phyloP scores from a whole-genome alignment of 2,329 filamentous ascomycete species.

The Aspergillus unguis region DNA sequence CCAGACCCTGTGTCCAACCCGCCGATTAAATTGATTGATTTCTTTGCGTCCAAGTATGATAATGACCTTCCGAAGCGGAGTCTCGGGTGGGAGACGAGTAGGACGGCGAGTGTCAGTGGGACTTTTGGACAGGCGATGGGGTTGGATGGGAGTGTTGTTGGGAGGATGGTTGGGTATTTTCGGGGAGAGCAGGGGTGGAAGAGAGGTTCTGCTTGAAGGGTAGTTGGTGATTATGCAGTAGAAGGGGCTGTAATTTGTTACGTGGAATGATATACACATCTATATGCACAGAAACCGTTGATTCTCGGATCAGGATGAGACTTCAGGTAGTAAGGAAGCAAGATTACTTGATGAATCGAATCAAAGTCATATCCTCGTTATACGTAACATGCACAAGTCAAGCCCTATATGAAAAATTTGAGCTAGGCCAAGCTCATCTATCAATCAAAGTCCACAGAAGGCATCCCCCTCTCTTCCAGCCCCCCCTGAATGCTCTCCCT shows the following conservation, averaged over 20 bases:
- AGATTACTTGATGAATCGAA: too few species aligned
- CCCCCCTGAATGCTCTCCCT: slow-evolving; percentile 43
- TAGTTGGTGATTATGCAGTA: too few species aligned
- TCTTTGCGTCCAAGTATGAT: slow-evolving; percentile 53
- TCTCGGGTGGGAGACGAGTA: slow-evolving; percentile 19
- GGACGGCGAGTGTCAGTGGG: slow-evolving; percentile 14
- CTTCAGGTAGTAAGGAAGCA: too few species aligned
- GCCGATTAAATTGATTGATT: slow-evolving; percentile 53
- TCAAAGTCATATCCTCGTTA: not conserved
- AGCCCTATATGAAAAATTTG: not conserved
- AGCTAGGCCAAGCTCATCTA: not conserved
- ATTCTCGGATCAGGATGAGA: too few species aligned
- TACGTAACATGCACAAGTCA: slow-evolving; percentile 5
- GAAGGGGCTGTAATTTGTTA: too few species aligned
- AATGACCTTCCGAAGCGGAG: slow-evolving; percentile 10
- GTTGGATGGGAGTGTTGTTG: slow-evolving; percentile 27
- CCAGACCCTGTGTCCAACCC: slow-evolving; percentile 51
- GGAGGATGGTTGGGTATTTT: slow-evolving; percentile 39
- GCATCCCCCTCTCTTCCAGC: slow-evolving; percentile 45
- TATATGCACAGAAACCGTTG: too few species aligned
- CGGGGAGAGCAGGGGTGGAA: slow-evolving; percentile 17
- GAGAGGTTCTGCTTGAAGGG: not conserved
- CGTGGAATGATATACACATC: too few species aligned
- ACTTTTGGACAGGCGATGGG: slow-evolving; percentile 13
- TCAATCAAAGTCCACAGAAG: slow-evolving; percentile 42